Percentiles rank a stretch among this genome's conserved stretches.
phyloP scores from a whole-genome alignment of 2,329 filamentous ascomycete genomes.

The Blastomyces percursus region DNA sequence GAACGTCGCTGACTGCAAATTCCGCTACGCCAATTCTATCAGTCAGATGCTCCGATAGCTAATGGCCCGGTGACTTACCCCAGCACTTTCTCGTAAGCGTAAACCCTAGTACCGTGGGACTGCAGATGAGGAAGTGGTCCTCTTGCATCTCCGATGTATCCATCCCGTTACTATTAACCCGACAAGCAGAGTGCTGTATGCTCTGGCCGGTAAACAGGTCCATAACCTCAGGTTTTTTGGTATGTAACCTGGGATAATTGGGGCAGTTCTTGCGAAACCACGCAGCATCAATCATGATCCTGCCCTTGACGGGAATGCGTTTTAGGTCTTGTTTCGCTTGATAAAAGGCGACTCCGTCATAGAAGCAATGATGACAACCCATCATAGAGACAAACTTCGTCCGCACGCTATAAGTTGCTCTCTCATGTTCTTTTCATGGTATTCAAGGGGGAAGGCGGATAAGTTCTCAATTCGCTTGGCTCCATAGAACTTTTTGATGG shows the following conservation, averaged over 20 bases:
- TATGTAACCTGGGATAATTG: not conserved
- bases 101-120: not conserved
- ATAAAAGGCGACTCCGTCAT: constrained; percentile 23
- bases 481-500: constrained; percentile 21
- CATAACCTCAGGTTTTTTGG: not conserved
- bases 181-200: not conserved
- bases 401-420: constrained; percentile 19
- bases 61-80: not conserved
- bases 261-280: not conserved
- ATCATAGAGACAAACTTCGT: constrained; percentile 21
- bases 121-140: not conserved
- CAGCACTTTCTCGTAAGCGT: not conserved
- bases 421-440: constrained; percentile 18
- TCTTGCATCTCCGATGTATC: not conserved
- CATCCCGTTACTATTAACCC: not conserved
- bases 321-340: not conserved
- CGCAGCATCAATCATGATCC: not conserved
- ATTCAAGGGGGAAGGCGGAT: constrained; percentile 23
- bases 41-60: not conserved
- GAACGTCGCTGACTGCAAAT: not conserved
- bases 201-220: not conserved
- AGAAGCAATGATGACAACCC: constrained; percentile 21
- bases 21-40: not conserved
- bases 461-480: constrained; percentile 22
- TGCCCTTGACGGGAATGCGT: not conserved